phyloP scores from a whole-genome alignment of 2,329 filamentous ascomycete genomes.

The Colletotrichum orchidophilum region DNA sequence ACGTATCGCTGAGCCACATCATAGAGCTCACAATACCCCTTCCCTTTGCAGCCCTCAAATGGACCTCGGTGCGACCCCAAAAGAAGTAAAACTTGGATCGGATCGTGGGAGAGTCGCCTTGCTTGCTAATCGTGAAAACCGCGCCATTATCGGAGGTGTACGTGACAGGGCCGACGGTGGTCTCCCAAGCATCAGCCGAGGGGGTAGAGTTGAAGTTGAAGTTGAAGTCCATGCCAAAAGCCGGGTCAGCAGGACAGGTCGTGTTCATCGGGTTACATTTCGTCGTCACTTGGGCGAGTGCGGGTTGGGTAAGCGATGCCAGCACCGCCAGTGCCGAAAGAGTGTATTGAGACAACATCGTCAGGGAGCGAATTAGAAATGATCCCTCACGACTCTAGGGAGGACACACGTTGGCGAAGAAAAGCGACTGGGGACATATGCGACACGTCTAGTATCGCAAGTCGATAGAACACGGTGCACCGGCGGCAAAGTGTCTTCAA shows the following conservation, averaged over 20 bases:
- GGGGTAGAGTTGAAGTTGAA: constrained; percentile 73
- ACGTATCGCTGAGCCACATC: constrained; percentile 83
- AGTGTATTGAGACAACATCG: constrained; percentile 40
- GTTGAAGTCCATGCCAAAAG: constrained; percentile 70
- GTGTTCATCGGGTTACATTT: constrained; percentile 79
- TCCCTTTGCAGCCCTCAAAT: constrained; percentile 79
- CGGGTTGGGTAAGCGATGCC: constrained; percentile 55
- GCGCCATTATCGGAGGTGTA: constrained; percentile 72
- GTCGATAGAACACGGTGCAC: neutral
- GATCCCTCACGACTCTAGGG: neutral
- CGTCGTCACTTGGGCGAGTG: constrained; percentile 78
- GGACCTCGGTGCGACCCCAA: constrained; percentile 81
- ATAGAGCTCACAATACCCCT: constrained; percentile 82
- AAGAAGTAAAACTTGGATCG: constrained; percentile 86
- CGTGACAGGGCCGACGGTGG: constrained; percentile 70
- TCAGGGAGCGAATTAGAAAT: constrained; percentile 10
- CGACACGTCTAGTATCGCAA: constrained; percentile 25
- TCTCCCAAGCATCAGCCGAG: constrained; percentile 71
- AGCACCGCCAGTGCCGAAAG: constrained; percentile 50
- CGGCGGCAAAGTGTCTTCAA: constrained; percentile 1
- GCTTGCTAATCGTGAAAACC: constrained; percentile 74
- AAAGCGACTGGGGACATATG: neutral
- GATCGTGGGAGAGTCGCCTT: constrained; percentile 81
- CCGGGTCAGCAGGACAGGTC: constrained; percentile 76
- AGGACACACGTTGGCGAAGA: neutral